Evolutionary conservation across 202 grass and related monocot genomes (phyloP).

Genomic region (Schoenoplectus triqueter): DNA sequence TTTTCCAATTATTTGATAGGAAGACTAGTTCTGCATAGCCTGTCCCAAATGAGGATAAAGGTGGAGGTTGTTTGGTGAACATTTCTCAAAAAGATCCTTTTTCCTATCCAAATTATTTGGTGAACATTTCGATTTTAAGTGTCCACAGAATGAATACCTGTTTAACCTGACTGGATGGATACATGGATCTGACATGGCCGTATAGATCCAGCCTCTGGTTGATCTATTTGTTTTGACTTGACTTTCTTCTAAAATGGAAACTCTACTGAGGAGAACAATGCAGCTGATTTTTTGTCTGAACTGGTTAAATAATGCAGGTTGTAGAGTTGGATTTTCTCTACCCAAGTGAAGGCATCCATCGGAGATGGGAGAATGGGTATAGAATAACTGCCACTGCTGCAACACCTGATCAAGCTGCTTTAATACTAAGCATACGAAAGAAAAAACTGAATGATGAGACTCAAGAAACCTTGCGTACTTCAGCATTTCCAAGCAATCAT

Average conservation of each 20-base stretch:
- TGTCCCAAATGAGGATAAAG: too few relatives aligned
- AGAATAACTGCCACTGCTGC: constrained; percentile 94
- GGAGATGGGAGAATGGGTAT: constrained; percentile 86
- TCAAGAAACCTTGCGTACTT: constrained; percentile 95
- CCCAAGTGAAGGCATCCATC: constrained; percentile 95
- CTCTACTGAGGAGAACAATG: too few relatives aligned
- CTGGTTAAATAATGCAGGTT: constrained; percentile 51
- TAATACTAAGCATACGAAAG: constrained; percentile 91
- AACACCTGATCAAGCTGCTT: constrained; percentile 90
- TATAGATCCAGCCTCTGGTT: too few relatives aligned
- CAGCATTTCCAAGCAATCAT: constrained; percentile 94
- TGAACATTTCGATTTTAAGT: not conserved
- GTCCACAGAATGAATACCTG: not conserved
- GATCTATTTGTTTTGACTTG: too few relatives aligned
- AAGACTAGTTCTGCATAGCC: too few relatives aligned
- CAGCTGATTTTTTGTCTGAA: not conserved
- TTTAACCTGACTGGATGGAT: not conserved
- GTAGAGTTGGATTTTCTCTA: constrained; percentile 98
- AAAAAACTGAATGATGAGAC: constrained; percentile 86
- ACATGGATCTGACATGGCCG: too few relatives aligned
- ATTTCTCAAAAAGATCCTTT: too few relatives aligned
- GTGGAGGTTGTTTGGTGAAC: too few relatives aligned
- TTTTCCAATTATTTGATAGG: not conserved
- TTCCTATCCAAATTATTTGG: not conserved
- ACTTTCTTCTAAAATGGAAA: too few relatives aligned